phyloP scores from a whole-genome alignment of 345 rosid genomes.

The Lenwebbia sp. region DNA sequence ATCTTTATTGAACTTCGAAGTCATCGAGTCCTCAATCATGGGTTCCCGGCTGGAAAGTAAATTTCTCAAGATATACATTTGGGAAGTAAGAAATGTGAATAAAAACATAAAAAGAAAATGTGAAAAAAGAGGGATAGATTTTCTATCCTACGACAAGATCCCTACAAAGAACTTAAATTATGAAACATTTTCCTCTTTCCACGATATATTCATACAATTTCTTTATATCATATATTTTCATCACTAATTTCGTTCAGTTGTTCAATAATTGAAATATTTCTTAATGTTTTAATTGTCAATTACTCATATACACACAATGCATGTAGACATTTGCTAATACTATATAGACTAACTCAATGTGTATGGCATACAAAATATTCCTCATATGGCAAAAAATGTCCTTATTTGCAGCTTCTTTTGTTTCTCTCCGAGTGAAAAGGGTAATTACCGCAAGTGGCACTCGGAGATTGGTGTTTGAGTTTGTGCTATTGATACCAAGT shows the following conservation, averaged over 20 bases:
- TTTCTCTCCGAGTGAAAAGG: neutral
- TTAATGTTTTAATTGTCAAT: neutral
- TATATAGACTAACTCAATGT: neutral
- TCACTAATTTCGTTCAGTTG: neutral
- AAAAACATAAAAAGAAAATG: neutral
- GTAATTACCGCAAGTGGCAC: neutral
- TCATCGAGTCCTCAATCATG: neutral
- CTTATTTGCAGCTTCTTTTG: neutral
- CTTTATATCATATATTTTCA: neutral
- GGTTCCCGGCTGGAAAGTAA: neutral
- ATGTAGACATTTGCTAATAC: neutral
- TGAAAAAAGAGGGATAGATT: neutral
- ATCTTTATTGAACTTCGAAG: too few species aligned
- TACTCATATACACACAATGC: neutral
- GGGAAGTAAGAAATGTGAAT: neutral
- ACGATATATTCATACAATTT: neutral
- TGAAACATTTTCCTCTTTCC: neutral
- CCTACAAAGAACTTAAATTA: neutral
- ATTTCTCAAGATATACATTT: neutral
- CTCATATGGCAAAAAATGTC: neutral
- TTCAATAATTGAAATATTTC: neutral
- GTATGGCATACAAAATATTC: neutral
- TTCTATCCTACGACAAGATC: neutral
- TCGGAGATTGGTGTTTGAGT: neutral
- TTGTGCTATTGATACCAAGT: neutral